phyloP scores from a whole-genome alignment of 257 asterid genomes.

The Cynanchum wilfordii region DNA sequence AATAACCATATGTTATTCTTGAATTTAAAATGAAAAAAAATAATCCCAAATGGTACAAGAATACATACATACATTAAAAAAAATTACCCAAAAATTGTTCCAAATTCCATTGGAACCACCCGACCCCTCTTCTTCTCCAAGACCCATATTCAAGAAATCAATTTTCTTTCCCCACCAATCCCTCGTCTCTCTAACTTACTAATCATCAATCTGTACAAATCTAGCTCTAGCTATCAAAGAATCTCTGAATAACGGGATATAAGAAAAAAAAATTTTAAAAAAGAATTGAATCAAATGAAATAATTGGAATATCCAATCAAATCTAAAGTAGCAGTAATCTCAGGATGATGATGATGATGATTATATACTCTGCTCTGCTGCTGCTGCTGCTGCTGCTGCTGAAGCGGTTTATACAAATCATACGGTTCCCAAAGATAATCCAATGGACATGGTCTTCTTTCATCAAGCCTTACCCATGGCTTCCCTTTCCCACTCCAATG shows the following conservation, averaged over 20 bases:
- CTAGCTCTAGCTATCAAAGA: conserved; percentile 31
- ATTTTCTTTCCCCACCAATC: neutral
- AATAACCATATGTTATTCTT: neutral
- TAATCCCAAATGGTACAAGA: neutral
- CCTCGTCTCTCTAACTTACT: conserved; percentile 3
- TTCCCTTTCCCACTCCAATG: conserved; percentile 87
- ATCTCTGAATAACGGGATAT: conserved; percentile 19
- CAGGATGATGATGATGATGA: conserved; percentile 14
- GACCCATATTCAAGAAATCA: neutral
- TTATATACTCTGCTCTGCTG: conserved; percentile 20
- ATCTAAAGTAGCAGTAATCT: conserved; percentile 3
- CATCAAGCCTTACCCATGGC: conserved; percentile 77
- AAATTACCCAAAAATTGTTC: conserved; percentile 15
- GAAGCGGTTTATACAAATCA: conserved; percentile 47
- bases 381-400: conserved; percentile 5
- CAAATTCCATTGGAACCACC: neutral
- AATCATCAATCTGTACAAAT: conserved; percentile 41
- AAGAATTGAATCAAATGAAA: conserved; percentile 25
- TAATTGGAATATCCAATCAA: conserved; percentile 34
- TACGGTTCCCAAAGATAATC: conserved; percentile 72
- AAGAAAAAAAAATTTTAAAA: conserved; percentile 1
- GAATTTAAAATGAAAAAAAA: neutral
- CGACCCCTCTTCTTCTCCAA: neutral
- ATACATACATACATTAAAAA: neutral
- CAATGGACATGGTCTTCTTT: conserved; percentile 60